A percentile compares a stretch with the other conserved stretches of the same genome.
Conservation (phyloP, 2,329 filamentous ascomycete species). For the Coniochaeta hoffmannii region DNA sequence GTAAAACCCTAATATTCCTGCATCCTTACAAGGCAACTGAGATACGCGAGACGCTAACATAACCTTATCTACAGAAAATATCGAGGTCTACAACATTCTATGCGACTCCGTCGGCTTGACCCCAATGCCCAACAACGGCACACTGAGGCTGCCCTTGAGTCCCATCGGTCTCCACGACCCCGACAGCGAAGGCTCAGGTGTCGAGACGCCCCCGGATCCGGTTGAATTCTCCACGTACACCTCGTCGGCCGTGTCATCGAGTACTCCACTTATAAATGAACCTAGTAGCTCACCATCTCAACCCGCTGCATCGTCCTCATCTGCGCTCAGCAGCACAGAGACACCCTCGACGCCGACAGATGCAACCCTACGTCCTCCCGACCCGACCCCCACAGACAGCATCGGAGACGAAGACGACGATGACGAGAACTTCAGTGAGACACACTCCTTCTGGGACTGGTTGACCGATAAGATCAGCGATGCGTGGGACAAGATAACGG, state of each 20-base stretch:
- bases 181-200: conserved; percentile 24
- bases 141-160: conserved; percentile 63
- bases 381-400: conserved; percentile 11
- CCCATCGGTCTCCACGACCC: conserved; percentile 55
- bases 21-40: no score
- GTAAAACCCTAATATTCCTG: conserved; percentile 32
- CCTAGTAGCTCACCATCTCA: not conserved
- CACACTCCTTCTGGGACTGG: conserved; percentile 42
- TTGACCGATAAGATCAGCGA: conserved; percentile 38
- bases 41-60: not conserved
- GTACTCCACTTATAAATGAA: conserved; percentile 5
- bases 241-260: not conserved
- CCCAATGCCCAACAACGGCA: conserved; percentile 81
- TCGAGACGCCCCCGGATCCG: conserved; percentile 48
- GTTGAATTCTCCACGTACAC: conserved; percentile 14
- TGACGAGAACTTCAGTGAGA: conserved; percentile 8
- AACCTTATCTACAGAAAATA: conserved; percentile 63
- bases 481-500: conserved; percentile 36
- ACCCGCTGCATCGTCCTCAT: conserved; percentile 8
- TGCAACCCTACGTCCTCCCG: no score
- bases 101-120: conserved; percentile 76
- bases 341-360: conserved; percentile 4
- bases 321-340: not conserved
- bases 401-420: conserved; percentile 11
- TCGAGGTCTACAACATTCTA: conserved; percentile 88